Percentiles rank a stretch among this genome's conserved stretches.
phyloP scores from a whole-genome alignment of 805 yeast genomes.

The Metschnikowia chrysomelidarum region DNA sequence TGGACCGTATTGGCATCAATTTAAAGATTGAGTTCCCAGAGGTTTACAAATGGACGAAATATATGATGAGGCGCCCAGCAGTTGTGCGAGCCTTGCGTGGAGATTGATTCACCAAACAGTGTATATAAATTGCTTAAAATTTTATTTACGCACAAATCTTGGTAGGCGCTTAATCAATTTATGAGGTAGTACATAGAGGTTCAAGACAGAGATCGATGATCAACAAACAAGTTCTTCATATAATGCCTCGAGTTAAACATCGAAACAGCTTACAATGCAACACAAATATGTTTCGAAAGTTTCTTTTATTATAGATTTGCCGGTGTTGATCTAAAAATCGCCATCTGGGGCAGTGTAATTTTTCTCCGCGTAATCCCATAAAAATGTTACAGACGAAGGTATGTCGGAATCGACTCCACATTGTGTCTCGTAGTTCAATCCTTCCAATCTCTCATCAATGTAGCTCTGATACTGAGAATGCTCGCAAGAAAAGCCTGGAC shows the following conservation, averaged over 20 bases:
- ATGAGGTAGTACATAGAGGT: no score
- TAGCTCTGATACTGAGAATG: constrained; percentile 32
- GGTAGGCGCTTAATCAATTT: no score
- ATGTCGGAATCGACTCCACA: constrained; percentile 24
- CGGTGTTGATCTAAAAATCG: no score
- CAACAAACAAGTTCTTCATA: no score
- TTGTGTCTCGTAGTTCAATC: constrained; percentile 23
- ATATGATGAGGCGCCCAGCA: constrained; percentile 93
- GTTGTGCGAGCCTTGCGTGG: constrained; percentile 85
- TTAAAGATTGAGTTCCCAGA: constrained; percentile 88
- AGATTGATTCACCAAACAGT: constrained; percentile 43
- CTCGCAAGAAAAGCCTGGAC: constrained; percentile 45
- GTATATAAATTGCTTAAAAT: no score
- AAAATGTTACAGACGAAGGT: constrained; percentile 35
- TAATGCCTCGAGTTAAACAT: no score
- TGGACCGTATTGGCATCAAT: constrained; percentile 87
- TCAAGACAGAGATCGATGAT: no score
- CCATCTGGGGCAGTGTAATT: constrained; percentile 26
- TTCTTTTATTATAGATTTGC: no score
- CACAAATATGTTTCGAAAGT: no score
- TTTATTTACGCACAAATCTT: no score
- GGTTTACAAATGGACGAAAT: constrained; percentile 93
- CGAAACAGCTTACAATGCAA: no score
- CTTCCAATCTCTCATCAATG: constrained; percentile 27
- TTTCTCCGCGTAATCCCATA: constrained; percentile 37